Conservation (phyloP, 225 moss, liverwort and hornwort genomes). For the Straminergon stramineum region DNA sequence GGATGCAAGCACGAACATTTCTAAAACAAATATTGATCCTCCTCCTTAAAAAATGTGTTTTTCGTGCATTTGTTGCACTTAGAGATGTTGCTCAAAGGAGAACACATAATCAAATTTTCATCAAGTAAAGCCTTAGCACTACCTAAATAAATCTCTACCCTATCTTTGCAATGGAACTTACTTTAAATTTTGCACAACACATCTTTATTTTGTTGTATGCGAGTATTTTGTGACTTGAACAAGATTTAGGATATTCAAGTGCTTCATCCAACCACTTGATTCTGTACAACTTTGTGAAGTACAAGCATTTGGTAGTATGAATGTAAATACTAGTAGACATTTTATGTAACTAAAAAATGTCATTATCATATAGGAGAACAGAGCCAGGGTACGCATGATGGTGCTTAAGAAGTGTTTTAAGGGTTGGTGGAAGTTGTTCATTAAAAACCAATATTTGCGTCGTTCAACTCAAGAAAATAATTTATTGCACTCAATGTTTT, state of each 20-base stretch:
- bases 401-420: conserved; percentile 24
- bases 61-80: conserved; percentile 31
- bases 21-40: conserved; percentile 15
- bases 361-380: conserved; percentile 69
- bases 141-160: background rate
- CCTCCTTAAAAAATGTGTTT: conserved; percentile 43
- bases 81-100: conserved; percentile 5
- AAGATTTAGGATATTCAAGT: background rate
- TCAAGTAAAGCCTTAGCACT: conserved; percentile 24
- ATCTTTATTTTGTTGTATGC: background rate
- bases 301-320: background rate
- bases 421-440: conserved; percentile 31
- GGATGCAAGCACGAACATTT: conserved; percentile 13
- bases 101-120: conserved; percentile 4
- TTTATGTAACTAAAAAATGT: conserved; percentile 13
- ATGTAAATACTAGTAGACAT: background rate
- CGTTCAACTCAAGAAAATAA: background rate
- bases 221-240: background rate
- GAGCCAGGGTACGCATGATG: conserved; percentile 41
- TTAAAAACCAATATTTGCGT: background rate
- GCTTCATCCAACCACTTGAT: background rate
- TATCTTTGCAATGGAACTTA: background rate
- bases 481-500: conserved; percentile 26
- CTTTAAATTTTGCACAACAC: background rate
- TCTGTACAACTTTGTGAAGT: background rate